These are phyloP conservation scores for Sarocladium brachiariae DNA, from an alignment of 2,329 filamentous ascomycete genomes.

Conservation along the genomic window DNA sequence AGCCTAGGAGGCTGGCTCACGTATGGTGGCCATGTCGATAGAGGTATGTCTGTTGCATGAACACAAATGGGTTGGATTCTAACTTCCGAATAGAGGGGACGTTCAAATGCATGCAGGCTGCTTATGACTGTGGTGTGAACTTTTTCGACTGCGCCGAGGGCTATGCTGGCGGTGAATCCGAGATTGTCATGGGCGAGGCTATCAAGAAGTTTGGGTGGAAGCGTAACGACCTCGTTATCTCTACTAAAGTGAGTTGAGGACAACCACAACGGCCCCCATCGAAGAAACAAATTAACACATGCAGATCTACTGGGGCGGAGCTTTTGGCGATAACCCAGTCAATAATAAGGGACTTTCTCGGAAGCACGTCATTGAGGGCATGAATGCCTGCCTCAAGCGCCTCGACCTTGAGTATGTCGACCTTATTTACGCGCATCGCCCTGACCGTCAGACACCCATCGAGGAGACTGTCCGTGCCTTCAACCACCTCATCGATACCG, in stretches of 20 bases:
- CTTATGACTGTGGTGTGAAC: slow-evolving; percentile 54
- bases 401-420: slow-evolving; percentile 57
- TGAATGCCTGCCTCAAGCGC: slow-evolving; percentile 51
- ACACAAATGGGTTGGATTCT: no score
- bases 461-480: slow-evolving; percentile 65
- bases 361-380: slow-evolving; percentile 64
- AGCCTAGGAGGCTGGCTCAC: slow-evolving; percentile 68
- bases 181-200: slow-evolving; percentile 55
- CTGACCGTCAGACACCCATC: slow-evolving; percentile 61
- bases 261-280: background rate
- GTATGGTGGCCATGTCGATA: slow-evolving; percentile 66
- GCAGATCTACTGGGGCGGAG: slow-evolving; percentile 58
- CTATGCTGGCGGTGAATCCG: slow-evolving; percentile 53
- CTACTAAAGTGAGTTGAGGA: slow-evolving; percentile 43
- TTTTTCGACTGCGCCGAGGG: slow-evolving; percentile 56
- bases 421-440: slow-evolving; percentile 61
- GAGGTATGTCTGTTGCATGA: slow-evolving; percentile 49
- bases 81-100: slow-evolving; percentile 28
- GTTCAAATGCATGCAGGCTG: slow-evolving; percentile 54
- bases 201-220: slow-evolving; percentile 56
- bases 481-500: slow-evolving; percentile 61
- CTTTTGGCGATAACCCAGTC: slow-evolving; percentile 52
- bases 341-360: slow-evolving; percentile 63
- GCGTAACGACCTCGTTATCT: slow-evolving; percentile 53
- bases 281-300: background rate